Percentiles rank a stretch among this genome's conserved stretches.
phyloP scores from a whole-genome alignment of 176 grass and related monocot genomes.

The Avena insularis region DNA sequence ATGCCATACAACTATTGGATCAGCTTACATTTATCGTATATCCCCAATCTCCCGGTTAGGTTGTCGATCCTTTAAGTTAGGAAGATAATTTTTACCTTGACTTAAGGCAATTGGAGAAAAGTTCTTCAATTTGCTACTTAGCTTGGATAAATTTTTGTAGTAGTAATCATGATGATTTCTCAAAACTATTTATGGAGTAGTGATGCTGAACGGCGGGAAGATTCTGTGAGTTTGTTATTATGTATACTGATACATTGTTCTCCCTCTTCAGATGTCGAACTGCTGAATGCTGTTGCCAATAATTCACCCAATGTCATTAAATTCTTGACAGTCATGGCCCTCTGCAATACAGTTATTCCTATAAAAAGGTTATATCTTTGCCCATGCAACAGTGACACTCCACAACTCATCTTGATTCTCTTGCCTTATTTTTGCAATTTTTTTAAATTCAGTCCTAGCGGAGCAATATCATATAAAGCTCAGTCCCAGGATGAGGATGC shows the following conservation, averaged over 20 bases:
- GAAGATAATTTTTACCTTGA: neutral
- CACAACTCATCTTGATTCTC: neutral
- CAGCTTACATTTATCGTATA: neutral
- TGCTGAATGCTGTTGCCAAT: slow-evolving; percentile 86
- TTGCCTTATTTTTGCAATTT: slow-evolving; percentile 32
- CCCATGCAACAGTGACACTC: neutral
- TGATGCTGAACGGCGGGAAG: slow-evolving; percentile 54
- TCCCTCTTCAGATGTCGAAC: slow-evolving; percentile 75
- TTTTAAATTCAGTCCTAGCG: slow-evolving; percentile 60
- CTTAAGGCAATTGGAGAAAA: neutral
- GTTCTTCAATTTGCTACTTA: neutral
- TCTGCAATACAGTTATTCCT: slow-evolving; percentile 97
- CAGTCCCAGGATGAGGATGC: slow-evolving; percentile 99
- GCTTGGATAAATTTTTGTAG: neutral
- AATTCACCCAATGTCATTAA: slow-evolving; percentile 73
- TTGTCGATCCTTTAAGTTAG: neutral
- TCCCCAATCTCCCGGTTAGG: neutral
- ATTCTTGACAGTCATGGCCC: slow-evolving; percentile 88
- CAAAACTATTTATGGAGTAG: slow-evolving; percentile 33
- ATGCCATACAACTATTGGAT: neutral
- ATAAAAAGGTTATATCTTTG: slow-evolving; percentile 74
- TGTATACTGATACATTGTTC: slow-evolving; percentile 42
- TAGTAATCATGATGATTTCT: slow-evolving; percentile 23
- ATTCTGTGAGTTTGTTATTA: slow-evolving; percentile 45
- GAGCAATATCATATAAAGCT: slow-evolving; percentile 85